phyloP scores from a whole-genome alignment of 2,329 filamentous ascomycete species.

The Cadophora luteo-olivacea region DNA sequence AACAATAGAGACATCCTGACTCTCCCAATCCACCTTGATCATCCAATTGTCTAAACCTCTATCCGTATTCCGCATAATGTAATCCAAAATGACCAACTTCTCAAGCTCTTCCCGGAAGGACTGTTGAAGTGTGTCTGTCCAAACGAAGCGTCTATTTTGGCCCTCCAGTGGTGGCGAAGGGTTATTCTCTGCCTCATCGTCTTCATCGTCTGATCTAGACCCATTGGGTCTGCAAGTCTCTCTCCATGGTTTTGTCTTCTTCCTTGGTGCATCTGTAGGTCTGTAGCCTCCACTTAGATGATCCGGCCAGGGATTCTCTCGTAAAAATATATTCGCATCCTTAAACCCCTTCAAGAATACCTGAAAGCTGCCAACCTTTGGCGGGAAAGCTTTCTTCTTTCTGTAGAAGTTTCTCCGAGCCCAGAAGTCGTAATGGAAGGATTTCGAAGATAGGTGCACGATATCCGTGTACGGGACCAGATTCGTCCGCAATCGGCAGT shows the following conservation, averaged over 20 bases:
- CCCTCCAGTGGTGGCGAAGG: slow-evolving; percentile 34
- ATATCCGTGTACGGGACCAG: slow-evolving; percentile 97
- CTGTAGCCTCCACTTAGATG: slow-evolving; percentile 72
- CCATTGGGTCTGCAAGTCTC: slow-evolving; percentile 76
- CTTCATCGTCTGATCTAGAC: slow-evolving; percentile 63
- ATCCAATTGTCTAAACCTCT: slow-evolving; percentile 98
- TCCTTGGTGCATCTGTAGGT: slow-evolving; percentile 69
- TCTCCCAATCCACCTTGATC: slow-evolving; percentile 92
- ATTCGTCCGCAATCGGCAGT: slow-evolving; percentile 86
- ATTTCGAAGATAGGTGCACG: slow-evolving; percentile 91
- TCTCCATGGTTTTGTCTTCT: slow-evolving; percentile 76
- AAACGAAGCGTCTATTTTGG: slow-evolving; percentile 64
- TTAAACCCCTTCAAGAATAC: slow-evolving; percentile 97
- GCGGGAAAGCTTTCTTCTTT: slow-evolving; percentile 84
- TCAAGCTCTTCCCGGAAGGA: slow-evolving; percentile 94
- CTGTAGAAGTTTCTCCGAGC: slow-evolving; percentile 87
- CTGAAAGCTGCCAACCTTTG: slow-evolving; percentile 95
- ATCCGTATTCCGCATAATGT: slow-evolving; percentile 99
- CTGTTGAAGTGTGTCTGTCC: slow-evolving; percentile 89
- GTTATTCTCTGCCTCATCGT: slow-evolving; percentile 63
- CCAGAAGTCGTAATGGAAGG: slow-evolving; percentile 98
- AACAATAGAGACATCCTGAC: slow-evolving; percentile 81
- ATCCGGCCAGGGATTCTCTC: slow-evolving; percentile 97
- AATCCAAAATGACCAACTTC: slow-evolving; percentile 96
- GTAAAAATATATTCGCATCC: slow-evolving; percentile 93